Base-by-base conservation (phyloP, 2,329 filamentous ascomycete genomes). In the Ophiostoma perfectum region DNA sequence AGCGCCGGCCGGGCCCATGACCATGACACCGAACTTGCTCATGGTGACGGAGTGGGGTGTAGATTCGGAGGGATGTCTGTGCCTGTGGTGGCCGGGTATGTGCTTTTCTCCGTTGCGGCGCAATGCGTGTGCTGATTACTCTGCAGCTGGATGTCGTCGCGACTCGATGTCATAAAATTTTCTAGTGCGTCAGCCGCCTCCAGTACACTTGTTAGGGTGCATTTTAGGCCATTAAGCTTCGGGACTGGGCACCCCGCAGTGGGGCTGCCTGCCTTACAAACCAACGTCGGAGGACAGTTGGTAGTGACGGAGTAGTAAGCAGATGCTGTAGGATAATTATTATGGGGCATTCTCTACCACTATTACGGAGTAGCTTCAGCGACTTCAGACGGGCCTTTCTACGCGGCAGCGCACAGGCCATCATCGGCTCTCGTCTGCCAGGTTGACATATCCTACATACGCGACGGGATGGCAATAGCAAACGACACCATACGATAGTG, bases 1-100 rank as follows among this genome's bases (percentile, higher is more conserved):
- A 36, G 93, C 93, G 73, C 93, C 95, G 27, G 95, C 94, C 70
- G 94, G 95, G 78, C 95, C 95, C 90, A 98, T 97, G 70, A 98
- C 89, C 80, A 98, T 89, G 72, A 92, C 89, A 67, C 95, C 95
- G 77, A 93, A 98, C 80, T 97, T 97, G 80, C 91, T 94, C 92
- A 96, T 96, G 72, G 70, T 81, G 76, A 11, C 38, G 36, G 27
- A 5, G 14, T 27, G 9, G 11, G 38, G 18, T 60, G 27, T 39
- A 6, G 42, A 44, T 8, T 60, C 16, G 49, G 49, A 16, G 45
- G 14, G 18, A 18, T 27, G 49, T 55, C 7, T 52, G 18, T 7
- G 45, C 27, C 27, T 27, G 27, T 27, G 27, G 27, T 27, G 27
- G 27, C 27, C 27, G 27, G 27, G 27, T 27, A 27, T 27, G 27